Evolutionary conservation across 1,284 basidiomycete genomes (phyloP).

Genomic region (Pascua guehoae): DNA sequence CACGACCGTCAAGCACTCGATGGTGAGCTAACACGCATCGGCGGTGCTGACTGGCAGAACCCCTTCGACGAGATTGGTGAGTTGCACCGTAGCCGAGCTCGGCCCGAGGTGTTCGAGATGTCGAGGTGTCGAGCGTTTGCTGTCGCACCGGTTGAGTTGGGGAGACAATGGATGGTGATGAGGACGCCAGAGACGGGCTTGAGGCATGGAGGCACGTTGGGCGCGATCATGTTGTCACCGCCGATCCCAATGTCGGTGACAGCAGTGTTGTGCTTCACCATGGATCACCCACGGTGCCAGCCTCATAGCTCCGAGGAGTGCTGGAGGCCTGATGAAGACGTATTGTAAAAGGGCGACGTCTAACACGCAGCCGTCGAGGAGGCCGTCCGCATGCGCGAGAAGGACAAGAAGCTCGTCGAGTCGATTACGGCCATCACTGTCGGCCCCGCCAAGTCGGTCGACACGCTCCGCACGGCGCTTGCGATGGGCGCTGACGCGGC

Average conservation of each 20-base stretch:
- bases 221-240: too few species aligned
- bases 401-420: slow-evolving; percentile 64
- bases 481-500: slow-evolving; percentile 96
- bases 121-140: too few species aligned
- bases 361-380: slow-evolving; percentile 81
- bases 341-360: neutral
- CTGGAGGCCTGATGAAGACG: too few species aligned
- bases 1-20: slow-evolving; percentile 93
- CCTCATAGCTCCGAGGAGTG: too few species aligned
- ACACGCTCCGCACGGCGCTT: slow-evolving; percentile 90
- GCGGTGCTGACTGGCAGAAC: slow-evolving; percentile 59
- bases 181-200: too few species aligned
- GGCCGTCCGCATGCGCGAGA: slow-evolving; percentile 86
- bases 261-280: too few species aligned
- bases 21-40: slow-evolving; percentile 59
- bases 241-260: too few species aligned
- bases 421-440: slow-evolving; percentile 89
- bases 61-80: slow-evolving; percentile 94
- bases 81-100: slow-evolving; percentile 31
- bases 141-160: too few species aligned
- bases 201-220: too few species aligned
- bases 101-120: neutral
- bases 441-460: slow-evolving; percentile 82
- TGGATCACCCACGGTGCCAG: too few species aligned
- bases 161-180: too few species aligned